A percentile compares a stretch with the other conserved stretches of the same genome.
Evolutionary conservation across 495 filamentous ascomycete species (phyloP).

Genomic region (Aspergillus carlsbadensis): DNA sequence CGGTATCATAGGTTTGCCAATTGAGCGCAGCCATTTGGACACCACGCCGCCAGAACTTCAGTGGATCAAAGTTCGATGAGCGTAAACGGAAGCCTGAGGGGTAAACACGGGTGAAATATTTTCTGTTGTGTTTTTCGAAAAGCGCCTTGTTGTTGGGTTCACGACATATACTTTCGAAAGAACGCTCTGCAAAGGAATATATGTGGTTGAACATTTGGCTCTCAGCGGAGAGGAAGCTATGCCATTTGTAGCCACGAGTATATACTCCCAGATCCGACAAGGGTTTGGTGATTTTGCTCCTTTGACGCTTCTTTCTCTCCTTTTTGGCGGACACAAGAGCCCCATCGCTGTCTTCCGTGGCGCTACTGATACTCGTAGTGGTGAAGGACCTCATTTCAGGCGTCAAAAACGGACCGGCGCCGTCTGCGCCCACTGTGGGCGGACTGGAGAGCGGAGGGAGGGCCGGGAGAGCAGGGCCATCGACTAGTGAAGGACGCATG

Average conservation of each 20-base stretch:
- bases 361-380: conserved; percentile 57
- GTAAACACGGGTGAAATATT: conserved; percentile 90
- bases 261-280: conserved; percentile 89
- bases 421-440: conserved; percentile 47
- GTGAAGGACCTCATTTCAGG: conserved; percentile 52
- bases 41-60: conserved; percentile 88
- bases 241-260: conserved; percentile 81
- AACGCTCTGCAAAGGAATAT: conserved; percentile 86
- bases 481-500: conserved; percentile 53
- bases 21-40: conserved; percentile 97
- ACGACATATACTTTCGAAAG: conserved; percentile 74
- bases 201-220: conserved; percentile 87
- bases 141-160: conserved; percentile 66
- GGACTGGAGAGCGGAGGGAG: conserved; percentile 61
- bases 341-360: conserved; percentile 64
- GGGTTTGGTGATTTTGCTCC: conserved; percentile 80
- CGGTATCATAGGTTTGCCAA: conserved; percentile 96
- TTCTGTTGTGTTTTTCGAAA: conserved; percentile 87
- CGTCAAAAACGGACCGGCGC: conserved; percentile 42
- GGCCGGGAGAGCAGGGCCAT: conserved; percentile 51
- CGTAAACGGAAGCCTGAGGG: conserved; percentile 74
- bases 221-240: conserved; percentile 69
- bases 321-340: conserved; percentile 40
- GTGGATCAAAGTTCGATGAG: conserved; percentile 90
- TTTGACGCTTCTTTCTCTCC: conserved; percentile 59